Evolutionary conservation across 208 protist species (phyloP).

Genomic region (Histomonas meleagridis): DNA sequence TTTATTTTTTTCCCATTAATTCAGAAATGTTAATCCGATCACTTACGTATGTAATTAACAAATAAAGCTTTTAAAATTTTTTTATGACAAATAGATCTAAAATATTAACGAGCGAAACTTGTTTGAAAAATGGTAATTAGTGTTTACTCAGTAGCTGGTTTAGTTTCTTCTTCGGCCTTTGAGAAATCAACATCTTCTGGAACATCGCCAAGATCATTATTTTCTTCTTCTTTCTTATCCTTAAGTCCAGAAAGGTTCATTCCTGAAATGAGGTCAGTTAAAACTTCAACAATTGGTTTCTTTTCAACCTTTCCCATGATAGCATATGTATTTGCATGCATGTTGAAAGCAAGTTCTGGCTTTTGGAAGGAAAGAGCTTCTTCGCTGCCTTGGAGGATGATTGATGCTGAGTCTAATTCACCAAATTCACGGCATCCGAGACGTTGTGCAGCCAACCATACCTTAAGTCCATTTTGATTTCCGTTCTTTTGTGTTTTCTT

Average conservation of each 20-base stretch:
- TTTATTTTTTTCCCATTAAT: too few species aligned
- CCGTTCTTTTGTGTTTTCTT: constrained; percentile 23
- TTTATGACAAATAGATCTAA: too few species aligned
- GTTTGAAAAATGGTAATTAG: too few species aligned
- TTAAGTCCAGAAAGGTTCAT: neutral
- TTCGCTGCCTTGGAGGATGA: neutral
- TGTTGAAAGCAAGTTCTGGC: constrained; percentile 18
- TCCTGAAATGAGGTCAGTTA: neutral
- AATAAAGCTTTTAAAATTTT: too few species aligned
- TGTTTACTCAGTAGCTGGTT: too few species aligned
- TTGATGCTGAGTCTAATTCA: constrained; percentile 19
- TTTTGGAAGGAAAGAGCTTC: neutral
- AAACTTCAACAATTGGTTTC: neutral
- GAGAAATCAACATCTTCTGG: constrained; percentile 10
- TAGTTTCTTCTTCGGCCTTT: neutral
- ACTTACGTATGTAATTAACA: too few species aligned
- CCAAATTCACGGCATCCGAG: constrained; percentile 8
- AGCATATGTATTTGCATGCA: constrained; percentile 16
- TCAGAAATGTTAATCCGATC: too few species aligned
- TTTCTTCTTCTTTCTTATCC: neutral
- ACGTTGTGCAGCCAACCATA: constrained; percentile 19
- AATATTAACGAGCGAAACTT: too few species aligned
- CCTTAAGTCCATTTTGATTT: neutral
- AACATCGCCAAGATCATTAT: constrained; percentile 29
- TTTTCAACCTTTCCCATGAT: neutral